Evolutionary conservation across 2,329 filamentous ascomycete genomes (phyloP).

Genomic region (Diplodia intermedia): DNA sequence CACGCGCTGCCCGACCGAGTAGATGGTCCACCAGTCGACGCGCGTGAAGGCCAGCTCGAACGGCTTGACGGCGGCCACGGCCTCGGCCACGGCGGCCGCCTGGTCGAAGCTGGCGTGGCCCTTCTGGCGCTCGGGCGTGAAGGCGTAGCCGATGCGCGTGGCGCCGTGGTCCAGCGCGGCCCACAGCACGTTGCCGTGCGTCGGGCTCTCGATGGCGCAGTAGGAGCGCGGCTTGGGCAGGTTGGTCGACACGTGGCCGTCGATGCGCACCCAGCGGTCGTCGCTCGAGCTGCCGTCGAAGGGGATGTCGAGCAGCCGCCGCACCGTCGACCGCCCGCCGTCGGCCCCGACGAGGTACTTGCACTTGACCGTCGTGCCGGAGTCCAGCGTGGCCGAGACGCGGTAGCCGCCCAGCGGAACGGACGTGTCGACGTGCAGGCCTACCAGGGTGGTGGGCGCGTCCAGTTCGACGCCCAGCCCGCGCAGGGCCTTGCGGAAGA

Average conservation of each 20-base stretch:
- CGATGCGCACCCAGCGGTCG: conserved; percentile 62
- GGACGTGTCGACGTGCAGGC: conserved; percentile 42
- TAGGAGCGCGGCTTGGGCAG: conserved; percentile 57
- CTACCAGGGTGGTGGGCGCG: conserved; percentile 48
- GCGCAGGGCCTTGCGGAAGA: conserved; percentile 55
- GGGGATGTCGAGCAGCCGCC: conserved; percentile 54
- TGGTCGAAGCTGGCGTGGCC: conserved; percentile 47
- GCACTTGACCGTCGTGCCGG: conserved; percentile 46
- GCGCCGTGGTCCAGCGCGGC: conserved; percentile 60
- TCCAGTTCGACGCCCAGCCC: conserved; percentile 48
- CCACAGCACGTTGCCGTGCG: conserved; percentile 64
- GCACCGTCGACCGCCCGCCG: conserved; percentile 59
- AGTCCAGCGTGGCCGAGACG: conserved; percentile 44
- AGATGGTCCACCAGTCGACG: conserved; percentile 56
- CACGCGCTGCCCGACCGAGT: conserved; percentile 53
- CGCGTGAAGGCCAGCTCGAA: conserved; percentile 50
- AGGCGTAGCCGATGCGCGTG: conserved; percentile 62
- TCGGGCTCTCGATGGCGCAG: conserved; percentile 59
- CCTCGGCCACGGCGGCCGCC: conserved; percentile 49
- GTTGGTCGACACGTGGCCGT: conserved; percentile 58
- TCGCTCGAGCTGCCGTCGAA: conserved; percentile 59
- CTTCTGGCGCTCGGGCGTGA: conserved; percentile 52
- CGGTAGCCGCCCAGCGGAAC: background rate
- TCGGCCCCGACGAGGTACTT: conserved; percentile 61
- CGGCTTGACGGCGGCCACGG: conserved; percentile 50